Conservation (phyloP, 2,329 filamentous ascomycete genomes). For the Colletotrichum coccodes region DNA sequence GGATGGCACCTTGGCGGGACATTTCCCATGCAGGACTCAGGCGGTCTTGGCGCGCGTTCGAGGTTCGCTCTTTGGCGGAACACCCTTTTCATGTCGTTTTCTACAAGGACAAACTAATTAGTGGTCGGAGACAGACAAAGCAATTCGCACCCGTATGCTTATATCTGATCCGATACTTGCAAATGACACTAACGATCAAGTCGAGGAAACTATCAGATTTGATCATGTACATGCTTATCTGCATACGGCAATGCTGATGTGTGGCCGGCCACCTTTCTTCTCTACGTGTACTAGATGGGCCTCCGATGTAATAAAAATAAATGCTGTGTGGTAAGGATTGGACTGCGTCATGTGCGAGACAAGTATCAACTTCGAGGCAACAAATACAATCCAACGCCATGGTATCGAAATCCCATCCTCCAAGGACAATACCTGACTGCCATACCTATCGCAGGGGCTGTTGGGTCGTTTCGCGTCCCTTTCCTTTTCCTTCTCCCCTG, state of each 20-base stretch:
- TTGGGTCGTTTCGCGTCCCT: not conserved
- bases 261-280: not conserved
- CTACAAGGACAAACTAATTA: too few relatives aligned
- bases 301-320: not conserved
- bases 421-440: not conserved
- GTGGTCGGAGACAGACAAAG: not conserved
- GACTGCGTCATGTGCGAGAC: not conserved
- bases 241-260: not conserved
- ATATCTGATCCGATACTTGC: too few relatives aligned
- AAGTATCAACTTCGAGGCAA: not conserved
- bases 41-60: not conserved
- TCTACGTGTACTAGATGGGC: not conserved
- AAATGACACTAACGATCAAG: not conserved
- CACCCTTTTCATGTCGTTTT: not conserved
- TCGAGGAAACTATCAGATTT: not conserved
- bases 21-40: not conserved
- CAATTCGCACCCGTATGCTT: not conserved
- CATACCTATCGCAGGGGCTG: too few relatives aligned
- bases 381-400: slow-evolving; percentile 12
- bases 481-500: not conserved
- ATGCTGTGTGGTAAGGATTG: not conserved
- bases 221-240: not conserved
- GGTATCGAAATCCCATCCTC: slow-evolving; percentile 18
- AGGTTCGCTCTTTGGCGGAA: not conserved
- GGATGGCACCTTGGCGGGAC: slow-evolving; percentile 17